Base-by-base conservation (phyloP, 805 yeast genomes). In the Candida ovalis region DNA sequence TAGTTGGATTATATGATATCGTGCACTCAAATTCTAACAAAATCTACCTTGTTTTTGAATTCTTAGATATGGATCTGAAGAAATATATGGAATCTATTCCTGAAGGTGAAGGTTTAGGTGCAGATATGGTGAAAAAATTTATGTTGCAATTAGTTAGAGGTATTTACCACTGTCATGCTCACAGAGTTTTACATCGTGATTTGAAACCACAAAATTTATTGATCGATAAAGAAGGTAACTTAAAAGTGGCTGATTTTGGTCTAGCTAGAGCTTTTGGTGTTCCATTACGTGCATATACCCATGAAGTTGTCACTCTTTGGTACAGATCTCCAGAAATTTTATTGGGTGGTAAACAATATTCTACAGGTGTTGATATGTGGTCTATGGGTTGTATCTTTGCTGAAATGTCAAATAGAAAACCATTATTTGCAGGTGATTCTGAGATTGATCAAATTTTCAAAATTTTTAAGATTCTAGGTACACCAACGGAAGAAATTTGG, bases 361-460 rank as follows among this genome's bases (percentile, higher is more conserved):
- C 97, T 32, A 94, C 98, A 0, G 97, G 98, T 18, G 97, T 94
- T 45, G 99, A 94, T 67, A 90, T 94, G 86, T 94, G 99, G 99
- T 88, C 97, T 10, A 87, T 92, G 52, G 99, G 99, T 15, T 91
- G 97, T 64, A 94, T 94, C 42, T 87, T 94, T 67, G 99, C 97
- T 6, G 99, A 94, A 66, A 91, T 94, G 98, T 89, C 91, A 49
- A 88, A 90, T 59, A 82, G 99, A 47, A 88, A 88, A 66, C 97
- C 99, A 8, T 68, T 94, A 45, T 92, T 94, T 71, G 96, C 98
- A 0, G 99, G 99, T 5, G 97, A 94, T 66, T 89, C 96, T 10
- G 99, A 94, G 66, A 95, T 94, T 62, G 99, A 94, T 66, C 97
- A 94, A 71, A 87, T 94, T 56, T 91, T 91, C 74, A 79, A 94